Evolutionary conservation across 257 asterid species (phyloP).

Genomic region (Petunia axillaris): DNA sequence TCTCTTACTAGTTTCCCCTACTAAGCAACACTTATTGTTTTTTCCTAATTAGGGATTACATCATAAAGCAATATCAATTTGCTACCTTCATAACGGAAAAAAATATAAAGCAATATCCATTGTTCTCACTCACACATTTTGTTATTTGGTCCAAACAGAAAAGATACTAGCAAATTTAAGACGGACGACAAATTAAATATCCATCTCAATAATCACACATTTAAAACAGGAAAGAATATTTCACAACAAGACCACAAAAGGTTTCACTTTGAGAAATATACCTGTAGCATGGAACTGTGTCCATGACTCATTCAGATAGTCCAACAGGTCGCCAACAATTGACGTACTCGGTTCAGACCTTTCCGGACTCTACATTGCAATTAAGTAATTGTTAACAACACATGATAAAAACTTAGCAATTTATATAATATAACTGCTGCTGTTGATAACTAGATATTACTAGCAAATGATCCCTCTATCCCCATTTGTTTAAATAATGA

Average conservation of each 20-base stretch:
- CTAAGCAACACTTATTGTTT: background rate
- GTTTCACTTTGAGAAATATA: constrained; percentile 29
- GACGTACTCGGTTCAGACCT: constrained; percentile 54
- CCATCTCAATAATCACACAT: background rate
- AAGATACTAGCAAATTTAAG: background rate
- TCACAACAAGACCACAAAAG: background rate
- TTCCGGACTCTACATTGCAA: constrained; percentile 51
- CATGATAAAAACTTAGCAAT: background rate
- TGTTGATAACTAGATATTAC: background rate
- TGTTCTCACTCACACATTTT: background rate
- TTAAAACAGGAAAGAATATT: background rate
- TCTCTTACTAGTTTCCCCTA: background rate
- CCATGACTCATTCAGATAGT: constrained; percentile 97
- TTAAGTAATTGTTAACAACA: background rate
- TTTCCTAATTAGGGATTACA: background rate
- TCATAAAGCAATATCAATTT: too few species aligned
- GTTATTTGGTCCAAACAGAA: constrained; percentile 2
- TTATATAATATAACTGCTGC: background rate
- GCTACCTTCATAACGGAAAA: too few species aligned
- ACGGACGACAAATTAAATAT: background rate
- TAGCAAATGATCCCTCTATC: background rate
- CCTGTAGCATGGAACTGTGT: constrained; percentile 99
- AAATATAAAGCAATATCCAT: background rate
- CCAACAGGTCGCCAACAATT: constrained; percentile 80
- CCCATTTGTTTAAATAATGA: constrained; percentile 1